Conservation (phyloP, 257 asterid species). For the Eustoma russellianum region DNA sequence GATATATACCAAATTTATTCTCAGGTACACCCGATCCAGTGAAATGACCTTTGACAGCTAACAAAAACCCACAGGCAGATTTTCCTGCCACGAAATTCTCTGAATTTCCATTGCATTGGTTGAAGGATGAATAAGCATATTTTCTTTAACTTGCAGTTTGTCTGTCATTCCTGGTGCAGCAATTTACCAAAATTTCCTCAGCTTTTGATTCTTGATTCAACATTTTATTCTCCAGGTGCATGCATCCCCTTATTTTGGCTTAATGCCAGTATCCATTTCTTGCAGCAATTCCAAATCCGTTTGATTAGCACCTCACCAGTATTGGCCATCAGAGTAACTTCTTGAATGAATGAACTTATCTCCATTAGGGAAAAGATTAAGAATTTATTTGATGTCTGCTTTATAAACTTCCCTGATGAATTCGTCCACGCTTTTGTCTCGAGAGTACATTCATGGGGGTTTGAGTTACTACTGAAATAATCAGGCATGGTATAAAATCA, state of each 20-base stretch:
- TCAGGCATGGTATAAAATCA: slow-evolving; percentile 19
- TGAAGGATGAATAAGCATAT: slow-evolving; percentile 4
- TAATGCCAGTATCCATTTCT: background rate
- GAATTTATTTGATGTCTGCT: slow-evolving; percentile 1
- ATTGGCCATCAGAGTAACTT: background rate
- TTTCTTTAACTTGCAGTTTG: background rate
- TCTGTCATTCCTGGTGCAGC: slow-evolving; percentile 4
- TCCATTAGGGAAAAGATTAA: background rate
- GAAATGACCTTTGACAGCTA: background rate
- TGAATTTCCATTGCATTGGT: background rate
- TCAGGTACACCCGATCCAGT: no score
- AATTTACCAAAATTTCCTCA: slow-evolving; percentile 2
- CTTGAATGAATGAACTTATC: background rate
- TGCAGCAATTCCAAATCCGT: slow-evolving; percentile 1
- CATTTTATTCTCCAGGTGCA: slow-evolving; percentile 2
- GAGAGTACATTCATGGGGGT: slow-evolving; percentile 3
- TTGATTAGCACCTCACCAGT: background rate
- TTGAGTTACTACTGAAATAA: slow-evolving; percentile 2
- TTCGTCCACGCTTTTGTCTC: background rate
- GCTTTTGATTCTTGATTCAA: background rate
- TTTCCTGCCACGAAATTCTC: background rate
- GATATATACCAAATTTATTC: no score
- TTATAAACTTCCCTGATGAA: background rate
- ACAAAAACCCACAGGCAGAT: slow-evolving; percentile 3
- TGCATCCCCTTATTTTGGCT: background rate